Evolutionary conservation across 768 basidiomycete species (phyloP).

Genomic region (Phaeolepiota aurea): DNA sequence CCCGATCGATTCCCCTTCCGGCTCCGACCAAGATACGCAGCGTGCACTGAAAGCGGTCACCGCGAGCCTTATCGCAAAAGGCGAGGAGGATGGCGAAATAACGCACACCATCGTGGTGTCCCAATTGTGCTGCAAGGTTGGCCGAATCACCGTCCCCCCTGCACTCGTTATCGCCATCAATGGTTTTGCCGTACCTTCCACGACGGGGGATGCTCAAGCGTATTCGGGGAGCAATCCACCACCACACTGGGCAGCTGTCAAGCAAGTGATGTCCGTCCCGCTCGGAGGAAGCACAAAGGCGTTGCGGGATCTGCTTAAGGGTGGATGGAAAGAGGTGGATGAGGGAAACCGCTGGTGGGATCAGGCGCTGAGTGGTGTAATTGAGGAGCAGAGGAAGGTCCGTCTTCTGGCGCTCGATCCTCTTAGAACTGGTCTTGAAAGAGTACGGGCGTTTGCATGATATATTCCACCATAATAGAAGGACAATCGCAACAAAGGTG

Average conservation of each 20-base stretch:
- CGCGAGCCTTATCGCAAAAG: slow-evolving; percentile 18
- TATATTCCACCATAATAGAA: neutral
- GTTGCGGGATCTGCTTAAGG: slow-evolving; percentile 39
- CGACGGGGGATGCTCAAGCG: slow-evolving; percentile 7
- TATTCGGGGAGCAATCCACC: slow-evolving; percentile 36
- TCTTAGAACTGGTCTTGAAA: slow-evolving; percentile 27
- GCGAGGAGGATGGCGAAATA: slow-evolving; percentile 45
- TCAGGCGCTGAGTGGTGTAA: slow-evolving; percentile 37
- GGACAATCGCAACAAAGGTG: no score
- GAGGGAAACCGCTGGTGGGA: slow-evolving; percentile 66
- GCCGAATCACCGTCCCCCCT: slow-evolving; percentile 69
- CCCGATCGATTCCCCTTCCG: slow-evolving; percentile 5
- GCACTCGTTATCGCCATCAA: slow-evolving; percentile 49
- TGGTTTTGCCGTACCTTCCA: slow-evolving; percentile 36
- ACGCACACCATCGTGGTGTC: slow-evolving; percentile 60
- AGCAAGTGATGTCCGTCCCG: slow-evolving; percentile 21
- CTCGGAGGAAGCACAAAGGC: slow-evolving; percentile 25
- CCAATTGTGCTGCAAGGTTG: slow-evolving; percentile 60
- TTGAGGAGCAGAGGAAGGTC: slow-evolving; percentile 30
- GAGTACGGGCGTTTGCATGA: slow-evolving; percentile 12
- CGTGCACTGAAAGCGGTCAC: slow-evolving; percentile 23
- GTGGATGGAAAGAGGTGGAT: slow-evolving; percentile 56
- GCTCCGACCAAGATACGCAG: slow-evolving; percentile 10
- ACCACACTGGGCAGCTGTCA: slow-evolving; percentile 39
- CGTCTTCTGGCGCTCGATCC: slow-evolving; percentile 23